A percentile compares a stretch with the other conserved stretches of the same genome.
These are phyloP conservation scores for Didymella pinodella DNA, from an alignment of 2,329 filamentous ascomycete genomes.

Conservation along the genomic window DNA sequence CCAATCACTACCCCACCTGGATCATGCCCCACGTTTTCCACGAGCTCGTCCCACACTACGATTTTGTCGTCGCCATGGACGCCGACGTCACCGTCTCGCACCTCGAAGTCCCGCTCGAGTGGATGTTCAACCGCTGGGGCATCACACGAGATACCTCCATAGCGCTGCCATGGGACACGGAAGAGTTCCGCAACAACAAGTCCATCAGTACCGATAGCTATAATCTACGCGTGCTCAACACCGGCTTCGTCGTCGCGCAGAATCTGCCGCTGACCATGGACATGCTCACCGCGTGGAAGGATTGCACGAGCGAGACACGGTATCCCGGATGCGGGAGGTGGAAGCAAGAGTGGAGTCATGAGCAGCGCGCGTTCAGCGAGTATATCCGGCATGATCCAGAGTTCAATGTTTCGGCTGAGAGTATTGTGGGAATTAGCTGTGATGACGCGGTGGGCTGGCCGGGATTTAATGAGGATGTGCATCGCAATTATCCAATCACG, in stretches of 20 bases:
- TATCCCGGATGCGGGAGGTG: constrained; percentile 42
- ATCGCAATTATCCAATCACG: constrained; percentile 21
- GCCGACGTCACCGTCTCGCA: constrained; percentile 55
- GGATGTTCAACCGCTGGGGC: constrained; percentile 59
- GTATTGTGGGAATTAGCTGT: constrained; percentile 43
- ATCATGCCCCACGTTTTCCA: constrained; percentile 53
- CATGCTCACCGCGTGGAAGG: constrained; percentile 44
- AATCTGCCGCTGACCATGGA: constrained; percentile 33
- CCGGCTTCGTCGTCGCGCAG: constrained; percentile 53
- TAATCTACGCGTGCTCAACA: constrained; percentile 50
- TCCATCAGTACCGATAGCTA: constrained; percentile 43
- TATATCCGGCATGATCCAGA: constrained; percentile 47
- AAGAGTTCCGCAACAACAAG: constrained; percentile 46
- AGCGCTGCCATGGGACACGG: constrained; percentile 41
- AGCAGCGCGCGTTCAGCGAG: constrained; percentile 48
- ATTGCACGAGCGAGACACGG: constrained; percentile 37
- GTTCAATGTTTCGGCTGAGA: constrained; percentile 28
- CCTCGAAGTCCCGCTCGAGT: constrained; percentile 57
- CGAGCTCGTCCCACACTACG: constrained; percentile 52
- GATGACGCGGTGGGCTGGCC: constrained; percentile 49
- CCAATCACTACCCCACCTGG: constrained; percentile 54
- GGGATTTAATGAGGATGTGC: constrained; percentile 28
- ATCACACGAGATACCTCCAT: constrained; percentile 52
- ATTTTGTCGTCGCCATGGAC: constrained; percentile 57
- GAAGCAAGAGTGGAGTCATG: constrained; percentile 41